Evolutionary conservation across 2,329 filamentous ascomycete genomes (phyloP), one percentile per base, ranked within the genome.

Genomic region (Arthrobotrys megalospora): DNA sequence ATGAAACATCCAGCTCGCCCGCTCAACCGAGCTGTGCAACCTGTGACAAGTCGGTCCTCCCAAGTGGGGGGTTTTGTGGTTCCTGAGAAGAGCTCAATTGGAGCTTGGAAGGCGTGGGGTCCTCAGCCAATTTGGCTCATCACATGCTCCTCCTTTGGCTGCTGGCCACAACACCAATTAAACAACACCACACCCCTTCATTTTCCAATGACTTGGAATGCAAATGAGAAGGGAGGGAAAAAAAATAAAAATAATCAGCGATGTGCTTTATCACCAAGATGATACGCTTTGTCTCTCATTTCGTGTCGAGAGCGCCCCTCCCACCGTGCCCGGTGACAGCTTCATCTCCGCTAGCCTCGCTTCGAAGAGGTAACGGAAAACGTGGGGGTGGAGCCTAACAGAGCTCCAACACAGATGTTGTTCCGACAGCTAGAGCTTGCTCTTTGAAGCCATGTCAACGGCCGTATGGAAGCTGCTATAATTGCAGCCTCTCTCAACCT

Each of bases 241-340:
- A 62, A 47, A 45, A 34, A 64, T 52, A 38, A 45, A 38, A 32
- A 14, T 6, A 24, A 34, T 3, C 45, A 28, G 28, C 19, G 65
- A 55, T 47, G 52, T 43, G 32, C 63, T 52, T 24, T 53, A 66
- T 66, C 63, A 41, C 12, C 34, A 21, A 14, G 34, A 32, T 53
- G 55, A 64, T 71, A 55, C 68, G 68, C 58, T 72, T 38, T 65
- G 58, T 65, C 48, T 72, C 68, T 72, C 68, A 41, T 10, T 72
- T 72, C 68, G 68, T 65, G 68, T 72, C 58, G 60, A 72, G 47
- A 34, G 60, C 47, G 47, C 58, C 58, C 58, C 68, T 55, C 36
- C 58, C 45, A 38, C 68, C 12, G 52, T 60, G 50, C 32, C 38
- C 65, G 28, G 65, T 69, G 65, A 58, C 47, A 52, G 45, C 47